Percentiles rank a stretch among this genome's conserved stretches.
These are phyloP conservation scores for Pleurotus giganteus DNA, from an alignment of 768 basidiomycete species.

Conservation along the genomic window DNA sequence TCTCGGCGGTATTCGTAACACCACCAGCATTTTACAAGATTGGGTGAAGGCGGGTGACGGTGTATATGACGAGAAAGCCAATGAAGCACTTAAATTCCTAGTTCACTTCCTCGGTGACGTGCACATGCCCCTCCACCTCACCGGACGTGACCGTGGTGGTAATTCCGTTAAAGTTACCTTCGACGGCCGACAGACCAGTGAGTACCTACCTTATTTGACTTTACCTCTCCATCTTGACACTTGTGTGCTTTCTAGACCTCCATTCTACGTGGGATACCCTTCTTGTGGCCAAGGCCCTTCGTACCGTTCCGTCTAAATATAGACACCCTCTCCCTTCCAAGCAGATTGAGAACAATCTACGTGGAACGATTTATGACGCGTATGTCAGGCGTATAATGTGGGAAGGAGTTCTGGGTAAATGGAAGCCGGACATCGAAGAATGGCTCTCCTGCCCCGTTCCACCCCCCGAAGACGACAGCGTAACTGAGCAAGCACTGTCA, in stretches of 20 bases:
- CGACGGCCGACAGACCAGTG: constrained; percentile 70
- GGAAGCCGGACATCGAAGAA: constrained; percentile 51
- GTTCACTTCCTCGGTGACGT: constrained; percentile 93
- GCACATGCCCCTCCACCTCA: constrained; percentile 92
- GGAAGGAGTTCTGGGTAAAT: constrained; percentile 77
- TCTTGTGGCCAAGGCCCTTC: constrained; percentile 80
- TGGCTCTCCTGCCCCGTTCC: constrained; percentile 73
- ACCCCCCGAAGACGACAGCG: constrained; percentile 10
- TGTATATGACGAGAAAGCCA: constrained; percentile 33
- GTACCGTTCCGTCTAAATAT: constrained; percentile 75
- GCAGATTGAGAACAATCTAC: constrained; percentile 63
- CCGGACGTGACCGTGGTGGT: constrained; percentile 84
- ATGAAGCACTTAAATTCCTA: constrained; percentile 88
- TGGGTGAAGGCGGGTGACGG: constrained; percentile 31
- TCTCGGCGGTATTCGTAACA: constrained; percentile 75
- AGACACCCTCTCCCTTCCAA: constrained; percentile 60
- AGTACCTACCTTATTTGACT: constrained; percentile 22
- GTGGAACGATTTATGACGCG: constrained; percentile 82
- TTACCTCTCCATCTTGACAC: constrained; percentile 1
- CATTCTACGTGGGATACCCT: constrained; percentile 87
- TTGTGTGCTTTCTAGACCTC: constrained; percentile 46
- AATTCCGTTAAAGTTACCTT: constrained; percentile 78
- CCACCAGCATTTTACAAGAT: constrained; percentile 57
- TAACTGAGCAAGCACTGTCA: constrained; percentile 28
- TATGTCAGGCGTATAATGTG: constrained; percentile 84